Evolutionary conservation across 2,329 filamentous ascomycete species (phyloP), one percentile per base, ranked within the genome.

Genomic region (Epichloe typhina): DNA sequence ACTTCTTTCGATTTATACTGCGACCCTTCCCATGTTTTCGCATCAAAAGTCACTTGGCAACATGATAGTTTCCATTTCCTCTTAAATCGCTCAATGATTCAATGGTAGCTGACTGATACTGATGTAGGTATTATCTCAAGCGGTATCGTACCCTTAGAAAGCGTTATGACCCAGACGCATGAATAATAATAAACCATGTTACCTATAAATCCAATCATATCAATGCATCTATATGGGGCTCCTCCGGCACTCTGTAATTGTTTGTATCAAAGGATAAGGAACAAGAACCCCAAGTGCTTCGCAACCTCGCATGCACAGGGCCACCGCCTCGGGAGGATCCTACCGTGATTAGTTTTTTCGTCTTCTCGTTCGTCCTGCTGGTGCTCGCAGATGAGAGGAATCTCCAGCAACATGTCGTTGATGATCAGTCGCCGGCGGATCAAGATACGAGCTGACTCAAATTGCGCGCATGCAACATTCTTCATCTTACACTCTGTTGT

Each of bases 91-190:
- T 46, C 21, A 2, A 3, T 12, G 35, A 8, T 8, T 26, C 6
- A 21, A 31, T 44, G 13, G 39, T 31, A 11, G 43, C 55, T 53
- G 38, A 55, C 50, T 19, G 12, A 15, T 5, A 4, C 7, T 31
- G 12, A 21, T 43, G 47, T 65, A 94, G 88, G 64, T 94, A 95
- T 68, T 95, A 93, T 71, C 74, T 96, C 61, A 95, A 94, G 73
- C 80, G 86, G 64, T 96, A 96, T 71, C 83, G 91, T 59, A 82
- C 87, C 26, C 70, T 96, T 61, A 83, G 84, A 62, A 84, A 93
- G 70, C 77, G 88, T 63, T 96, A 96, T 69, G 77, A 82, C 55
- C 68, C 63, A 42, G 55, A 62, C 37, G 66, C 64, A 17, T 69
- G 52, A 50, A 15, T 31, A 33, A 38, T 21, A 38, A 51, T 23